Evolutionary conservation across 208 protist genomes (phyloP).

Genomic region (Trypanosoma theileri): DNA sequence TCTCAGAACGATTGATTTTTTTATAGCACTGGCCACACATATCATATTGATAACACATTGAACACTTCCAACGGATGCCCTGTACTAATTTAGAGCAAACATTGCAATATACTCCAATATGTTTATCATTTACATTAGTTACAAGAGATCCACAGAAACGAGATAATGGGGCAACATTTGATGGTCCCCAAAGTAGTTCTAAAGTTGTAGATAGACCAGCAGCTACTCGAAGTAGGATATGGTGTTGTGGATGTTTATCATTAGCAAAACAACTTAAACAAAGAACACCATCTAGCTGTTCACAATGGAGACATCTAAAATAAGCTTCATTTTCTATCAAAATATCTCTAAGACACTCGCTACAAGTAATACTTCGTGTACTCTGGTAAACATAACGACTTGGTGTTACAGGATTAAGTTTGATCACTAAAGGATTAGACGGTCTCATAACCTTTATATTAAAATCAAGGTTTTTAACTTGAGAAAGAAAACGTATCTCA

Average conservation of each 20-base stretch:
- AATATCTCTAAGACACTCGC: conserved; percentile 44
- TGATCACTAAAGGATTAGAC: conserved; percentile 49
- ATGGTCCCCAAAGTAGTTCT: conserved; percentile 75
- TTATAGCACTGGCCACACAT: conserved; percentile 59
- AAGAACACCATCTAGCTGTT: conserved; percentile 35
- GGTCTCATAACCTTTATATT: conserved; percentile 51
- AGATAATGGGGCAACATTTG: conserved; percentile 63
- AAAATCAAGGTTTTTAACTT: conserved; percentile 52
- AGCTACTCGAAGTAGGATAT: conserved; percentile 68
- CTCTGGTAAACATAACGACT: conserved; percentile 36
- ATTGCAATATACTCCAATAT: conserved; percentile 79
- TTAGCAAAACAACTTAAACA: conserved; percentile 41
- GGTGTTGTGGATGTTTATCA: conserved; percentile 51
- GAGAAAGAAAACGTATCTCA: conserved; percentile 30
- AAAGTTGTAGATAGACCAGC: conserved; percentile 23
- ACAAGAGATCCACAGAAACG: conserved; percentile 45
- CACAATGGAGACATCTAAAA: conserved; percentile 80
- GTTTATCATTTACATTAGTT: conserved; percentile 37
- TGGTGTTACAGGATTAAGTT: conserved; percentile 63
- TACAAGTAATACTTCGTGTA: conserved; percentile 50
- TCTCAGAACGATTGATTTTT: conserved; percentile 19
- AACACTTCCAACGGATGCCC: conserved; percentile 83
- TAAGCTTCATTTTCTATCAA: conserved; percentile 50
- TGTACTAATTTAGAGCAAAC: conserved; percentile 51
- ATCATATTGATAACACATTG: conserved; percentile 79